Percentiles rank a stretch among this genome's conserved stretches.
Conservation (phyloP, 306 rosid species). For the Castanea crenata region DNA sequence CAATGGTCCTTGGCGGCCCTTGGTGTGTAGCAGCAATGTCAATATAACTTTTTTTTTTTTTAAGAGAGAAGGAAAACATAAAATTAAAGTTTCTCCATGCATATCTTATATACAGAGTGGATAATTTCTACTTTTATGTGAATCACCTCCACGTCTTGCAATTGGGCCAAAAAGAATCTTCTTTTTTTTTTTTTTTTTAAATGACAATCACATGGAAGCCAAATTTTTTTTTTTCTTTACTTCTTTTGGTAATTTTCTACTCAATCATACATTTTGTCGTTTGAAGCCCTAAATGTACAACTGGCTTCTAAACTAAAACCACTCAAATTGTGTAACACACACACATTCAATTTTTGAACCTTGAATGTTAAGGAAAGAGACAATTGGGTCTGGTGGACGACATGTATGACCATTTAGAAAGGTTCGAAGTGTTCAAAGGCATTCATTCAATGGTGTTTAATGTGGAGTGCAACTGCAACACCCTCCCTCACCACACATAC, state of each 20-base stretch:
- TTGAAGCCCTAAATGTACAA: background rate
- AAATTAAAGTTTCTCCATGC: background rate
- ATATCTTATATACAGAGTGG: background rate
- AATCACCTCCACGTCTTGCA: background rate
- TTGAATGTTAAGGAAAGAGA: conserved; percentile 22
- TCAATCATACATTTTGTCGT: background rate
- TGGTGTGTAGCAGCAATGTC: background rate
- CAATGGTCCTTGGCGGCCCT: background rate
- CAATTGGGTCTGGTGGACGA: background rate
- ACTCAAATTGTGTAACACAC: conserved; percentile 10
- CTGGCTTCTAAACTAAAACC: background rate
- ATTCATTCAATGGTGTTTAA: conserved; percentile 22
- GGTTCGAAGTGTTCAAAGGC: background rate
- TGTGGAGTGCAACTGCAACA: conserved; percentile 31
- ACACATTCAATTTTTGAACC: conserved; percentile 2
- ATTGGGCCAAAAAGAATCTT: too few relatives aligned
- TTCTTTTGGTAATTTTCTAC: conserved; percentile 15
- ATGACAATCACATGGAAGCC: conserved; percentile 2
- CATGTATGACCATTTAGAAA: background rate
- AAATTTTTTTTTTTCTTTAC: background rate
- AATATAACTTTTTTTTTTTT: too few relatives aligned
- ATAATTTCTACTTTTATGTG: background rate
- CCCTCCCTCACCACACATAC: conserved; percentile 7
- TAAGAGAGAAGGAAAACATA: background rate
- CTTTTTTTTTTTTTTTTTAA: too few relatives aligned